phyloP scores from a whole-genome alignment of 225 moss, liverwort and hornwort species.

The Climacium dendroides region DNA sequence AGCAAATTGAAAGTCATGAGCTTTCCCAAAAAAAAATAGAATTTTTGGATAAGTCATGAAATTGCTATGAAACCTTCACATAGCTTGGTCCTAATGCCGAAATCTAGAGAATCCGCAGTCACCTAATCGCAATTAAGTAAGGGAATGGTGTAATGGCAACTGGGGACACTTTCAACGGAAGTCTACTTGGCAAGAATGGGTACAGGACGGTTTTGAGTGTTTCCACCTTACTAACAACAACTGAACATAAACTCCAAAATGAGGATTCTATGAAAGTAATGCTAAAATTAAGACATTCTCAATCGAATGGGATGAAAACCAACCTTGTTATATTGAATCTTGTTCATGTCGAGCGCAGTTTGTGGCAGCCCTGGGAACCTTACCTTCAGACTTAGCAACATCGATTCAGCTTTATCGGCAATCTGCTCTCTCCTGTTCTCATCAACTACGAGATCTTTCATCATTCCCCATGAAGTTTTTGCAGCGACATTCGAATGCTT shows the following conservation, averaged over 20 bases:
- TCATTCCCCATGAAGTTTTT: conserved; percentile 73
- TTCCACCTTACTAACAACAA: not conserved
- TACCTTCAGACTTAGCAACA: conserved; percentile 64
- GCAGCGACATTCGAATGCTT: conserved; percentile 56
- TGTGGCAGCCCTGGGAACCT: conserved; percentile 84
- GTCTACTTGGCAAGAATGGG: no score
- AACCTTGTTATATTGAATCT: conserved; percentile 87
- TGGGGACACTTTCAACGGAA: no score
- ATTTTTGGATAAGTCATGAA: no score
- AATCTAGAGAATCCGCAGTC: no score
- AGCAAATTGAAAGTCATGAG: no score
- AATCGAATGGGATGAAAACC: not conserved
- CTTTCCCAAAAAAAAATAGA: no score
- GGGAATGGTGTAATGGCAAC: no score
- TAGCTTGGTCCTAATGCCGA: no score
- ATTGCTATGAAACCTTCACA: no score
- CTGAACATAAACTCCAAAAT: not conserved
- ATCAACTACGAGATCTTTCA: conserved; percentile 82
- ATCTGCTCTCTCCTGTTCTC: conserved; percentile 73
- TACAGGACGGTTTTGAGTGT: no score
- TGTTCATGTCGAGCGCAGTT: conserved; percentile 80
- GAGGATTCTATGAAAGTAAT: not conserved
- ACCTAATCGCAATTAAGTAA: no score
- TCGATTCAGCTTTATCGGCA: conserved; percentile 77
- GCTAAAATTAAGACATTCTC: not conserved